Conservation (phyloP, 192 early-diverging fungal species). For the Backusella morwellensis region DNA sequence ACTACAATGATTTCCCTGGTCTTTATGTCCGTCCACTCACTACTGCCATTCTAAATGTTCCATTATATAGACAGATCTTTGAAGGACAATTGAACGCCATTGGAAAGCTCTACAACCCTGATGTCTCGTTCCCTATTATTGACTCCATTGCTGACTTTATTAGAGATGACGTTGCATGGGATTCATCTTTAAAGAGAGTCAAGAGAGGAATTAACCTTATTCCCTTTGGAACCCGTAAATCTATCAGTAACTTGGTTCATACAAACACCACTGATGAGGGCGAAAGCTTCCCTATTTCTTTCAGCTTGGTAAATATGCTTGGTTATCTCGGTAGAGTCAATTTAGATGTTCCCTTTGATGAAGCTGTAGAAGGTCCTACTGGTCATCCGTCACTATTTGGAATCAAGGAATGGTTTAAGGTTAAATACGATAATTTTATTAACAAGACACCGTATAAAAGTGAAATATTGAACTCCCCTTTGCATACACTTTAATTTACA, state of each 20-base stretch:
- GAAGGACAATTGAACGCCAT: constrained; percentile 13
- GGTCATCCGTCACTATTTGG: constrained; percentile 15
- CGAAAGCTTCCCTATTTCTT: neutral
- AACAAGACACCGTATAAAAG: constrained; percentile 6
- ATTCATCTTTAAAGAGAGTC: constrained; percentile 10
- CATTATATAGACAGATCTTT: constrained; percentile 5
- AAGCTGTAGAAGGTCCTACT: constrained; percentile 21
- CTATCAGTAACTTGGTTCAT: neutral
- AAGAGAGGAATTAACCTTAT: constrained; percentile 9
- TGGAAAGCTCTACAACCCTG: constrained; percentile 7
- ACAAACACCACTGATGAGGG: neutral
- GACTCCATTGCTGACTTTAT: constrained; percentile 19
- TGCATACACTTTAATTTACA: neutral
- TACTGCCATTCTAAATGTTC: constrained; percentile 18
- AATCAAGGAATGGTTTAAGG: constrained; percentile 28
- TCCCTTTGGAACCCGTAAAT: neutral
- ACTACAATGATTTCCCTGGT: constrained; percentile 18
- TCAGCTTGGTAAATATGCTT: neutral
- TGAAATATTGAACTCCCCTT: neutral
- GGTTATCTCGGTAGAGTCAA: constrained; percentile 21
- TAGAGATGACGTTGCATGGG: constrained; percentile 29
- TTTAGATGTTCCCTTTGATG: constrained; percentile 1
- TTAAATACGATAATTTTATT: constrained; percentile 7
- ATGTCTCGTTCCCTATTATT: constrained; percentile 11
- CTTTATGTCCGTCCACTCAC: constrained; percentile 18